Base-by-base conservation (phyloP, 768 basidiomycete genomes). In the Lactarius indigo region DNA sequence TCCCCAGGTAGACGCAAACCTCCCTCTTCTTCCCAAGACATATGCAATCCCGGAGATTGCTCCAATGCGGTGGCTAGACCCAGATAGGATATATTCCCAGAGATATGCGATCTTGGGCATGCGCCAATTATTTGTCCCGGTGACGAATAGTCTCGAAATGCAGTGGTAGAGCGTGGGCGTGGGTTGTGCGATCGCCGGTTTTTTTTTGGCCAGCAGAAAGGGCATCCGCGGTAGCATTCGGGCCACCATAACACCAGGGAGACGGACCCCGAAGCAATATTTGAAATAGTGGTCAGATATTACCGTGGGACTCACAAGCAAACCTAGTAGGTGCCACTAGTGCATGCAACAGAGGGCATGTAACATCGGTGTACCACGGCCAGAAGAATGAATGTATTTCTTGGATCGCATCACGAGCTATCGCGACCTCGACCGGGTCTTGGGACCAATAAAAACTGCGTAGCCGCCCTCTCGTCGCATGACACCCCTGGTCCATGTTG, bases 391-490 rank as follows among this genome's bases (percentile, higher is more conserved):
- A 65, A 44, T 20, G 39, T 13, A 42, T 17, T 41, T 47, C 54
- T 60, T 23, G 52, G 31, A 60, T 35, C 41, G 52, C 23, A 31
- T 31, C 61, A 63, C 54, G 30, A 20, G 28, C 23, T 13, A n/a
- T n/a, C 30, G 23, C 28, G 17, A 37, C 57, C 33, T 57, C 35
- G 44, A 41, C 35, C 56, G 17, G 55, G 55, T 57, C 35, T 57
- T 57, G 62, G 61, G 56, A 62, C 65, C 28, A 30, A 66, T 28
- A 56, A 55, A 55, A 58, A 50, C 7, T 50, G 35, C 47, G 42
- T 37, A 33, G 28, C 54, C 50, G 50, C 50, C 6, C 33, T 54
- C 26, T 42, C 52, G 35, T 26, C 39, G 59, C 52, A 13, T 61
- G 55, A 65, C 64, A 15, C 23, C 30, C 26, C 31, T 15, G 10